phyloP scores from a whole-genome alignment of 306 rosid genomes.

The Cicer arietinum region DNA sequence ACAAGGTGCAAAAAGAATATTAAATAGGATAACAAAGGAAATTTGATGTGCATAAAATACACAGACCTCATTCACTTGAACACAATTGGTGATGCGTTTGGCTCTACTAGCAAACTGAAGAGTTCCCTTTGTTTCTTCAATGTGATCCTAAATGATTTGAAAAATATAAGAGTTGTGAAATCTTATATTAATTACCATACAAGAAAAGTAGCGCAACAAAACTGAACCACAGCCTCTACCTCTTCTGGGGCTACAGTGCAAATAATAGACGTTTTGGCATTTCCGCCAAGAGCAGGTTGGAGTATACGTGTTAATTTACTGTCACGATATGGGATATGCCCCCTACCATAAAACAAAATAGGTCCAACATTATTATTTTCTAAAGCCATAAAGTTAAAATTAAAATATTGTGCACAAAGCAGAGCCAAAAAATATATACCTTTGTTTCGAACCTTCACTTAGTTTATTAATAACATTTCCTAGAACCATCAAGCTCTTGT shows the following conservation, averaged over 20 bases:
- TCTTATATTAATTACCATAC: neutral
- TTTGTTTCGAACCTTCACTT: slow-evolving; percentile 86
- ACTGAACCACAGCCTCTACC: slow-evolving; percentile 50
- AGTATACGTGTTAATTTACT: slow-evolving; percentile 98
- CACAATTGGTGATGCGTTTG: slow-evolving; percentile 91
- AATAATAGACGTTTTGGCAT: slow-evolving; percentile 95
- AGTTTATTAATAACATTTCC: slow-evolving; percentile 96
- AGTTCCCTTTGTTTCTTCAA: slow-evolving; percentile 97
- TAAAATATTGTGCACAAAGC: slow-evolving; percentile 16
- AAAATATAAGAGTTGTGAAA: slow-evolving; percentile 28
- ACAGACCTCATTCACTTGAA: slow-evolving; percentile 91
- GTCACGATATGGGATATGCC: slow-evolving; percentile 94
- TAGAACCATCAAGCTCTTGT: slow-evolving; percentile 93
- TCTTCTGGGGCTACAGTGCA: slow-evolving; percentile 98
- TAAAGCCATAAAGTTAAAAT: neutral
- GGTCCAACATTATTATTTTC: slow-evolving; percentile 31
- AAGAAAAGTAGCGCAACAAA: slow-evolving; percentile 3
- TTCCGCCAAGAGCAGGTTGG: slow-evolving; percentile 99
- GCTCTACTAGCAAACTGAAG: slow-evolving; percentile 99
- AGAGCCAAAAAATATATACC: slow-evolving; percentile 52
- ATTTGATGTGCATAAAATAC: slow-evolving; percentile 30
- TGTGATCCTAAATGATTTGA: slow-evolving; percentile 62
- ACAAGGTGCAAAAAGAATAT: neutral
- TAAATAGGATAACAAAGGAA: slow-evolving; percentile 4
- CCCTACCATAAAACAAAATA: slow-evolving; percentile 56